A percentile compares a stretch with the other conserved stretches of the same genome.
phyloP scores from a whole-genome alignment of 805 yeast species.

The Candida chilensis region DNA sequence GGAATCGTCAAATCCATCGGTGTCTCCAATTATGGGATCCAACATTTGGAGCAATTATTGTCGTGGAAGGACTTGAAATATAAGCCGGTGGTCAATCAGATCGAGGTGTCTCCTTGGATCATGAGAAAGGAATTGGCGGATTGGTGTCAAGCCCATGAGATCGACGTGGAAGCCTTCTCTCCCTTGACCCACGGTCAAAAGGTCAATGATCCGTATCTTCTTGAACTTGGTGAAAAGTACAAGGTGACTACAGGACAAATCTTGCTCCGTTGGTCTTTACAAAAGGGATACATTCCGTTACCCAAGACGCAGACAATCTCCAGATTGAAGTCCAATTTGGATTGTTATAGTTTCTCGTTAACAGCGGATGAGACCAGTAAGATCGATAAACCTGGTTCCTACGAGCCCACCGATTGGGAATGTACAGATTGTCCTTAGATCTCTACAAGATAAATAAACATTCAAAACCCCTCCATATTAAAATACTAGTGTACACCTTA shows the following conservation, averaged over 20 bases:
- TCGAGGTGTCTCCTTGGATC: conserved; percentile 81
- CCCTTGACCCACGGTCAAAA: conserved; percentile 65
- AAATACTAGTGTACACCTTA: too few species aligned
- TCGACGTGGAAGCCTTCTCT: conserved; percentile 67
- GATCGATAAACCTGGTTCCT: conserved; percentile 42
- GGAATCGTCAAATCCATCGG: conserved; percentile 63
- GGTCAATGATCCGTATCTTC: conserved; percentile 43
- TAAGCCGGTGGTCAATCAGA: conserved; percentile 70
- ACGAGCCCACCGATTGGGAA: conserved; percentile 76
- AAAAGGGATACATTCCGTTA: conserved; percentile 63
- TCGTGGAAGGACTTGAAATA: conserved; percentile 42
- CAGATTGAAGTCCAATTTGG: conserved; percentile 47
- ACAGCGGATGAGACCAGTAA: conserved; percentile 26
- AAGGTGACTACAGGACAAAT: conserved; percentile 51
- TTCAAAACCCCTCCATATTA: too few species aligned
- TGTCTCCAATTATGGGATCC: conserved; percentile 63
- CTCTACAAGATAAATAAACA: too few species aligned
- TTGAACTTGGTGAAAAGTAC: conserved; percentile 37
- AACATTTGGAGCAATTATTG: conserved; percentile 52
- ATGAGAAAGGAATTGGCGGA: conserved; percentile 57
- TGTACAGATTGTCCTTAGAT: conserved; percentile 46
- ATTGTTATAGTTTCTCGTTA: conserved; percentile 41
- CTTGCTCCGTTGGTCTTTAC: conserved; percentile 63
- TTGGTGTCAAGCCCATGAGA: conserved; percentile 44
- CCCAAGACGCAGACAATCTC: conserved; percentile 51